Evolutionary conservation across 805 yeast genomes (phyloP).

Genomic region (Tanozyma kutaoensis): DNA sequence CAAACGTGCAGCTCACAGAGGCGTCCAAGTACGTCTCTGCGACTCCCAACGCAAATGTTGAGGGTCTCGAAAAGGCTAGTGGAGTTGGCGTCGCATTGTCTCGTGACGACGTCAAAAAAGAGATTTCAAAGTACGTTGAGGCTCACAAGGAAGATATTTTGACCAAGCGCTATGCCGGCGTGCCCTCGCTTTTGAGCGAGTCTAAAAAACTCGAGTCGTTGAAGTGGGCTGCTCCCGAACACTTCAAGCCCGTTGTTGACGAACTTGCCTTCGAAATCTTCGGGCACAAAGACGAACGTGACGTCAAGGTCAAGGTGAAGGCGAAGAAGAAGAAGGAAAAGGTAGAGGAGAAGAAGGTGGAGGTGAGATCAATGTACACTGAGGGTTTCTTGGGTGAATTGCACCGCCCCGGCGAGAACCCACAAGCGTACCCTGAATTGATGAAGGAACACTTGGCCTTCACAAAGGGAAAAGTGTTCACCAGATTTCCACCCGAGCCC

Average conservation of each 20-base stretch:
- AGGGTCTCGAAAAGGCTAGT: slow-evolving; percentile 40
- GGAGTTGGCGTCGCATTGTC: slow-evolving; percentile 77
- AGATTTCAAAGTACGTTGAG: slow-evolving; percentile 47
- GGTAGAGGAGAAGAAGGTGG: slow-evolving; percentile 6
- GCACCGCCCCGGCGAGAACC: slow-evolving; percentile 92
- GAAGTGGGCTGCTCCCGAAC: slow-evolving; percentile 86
- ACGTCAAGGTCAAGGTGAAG: slow-evolving; percentile 66
- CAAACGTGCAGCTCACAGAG: slow-evolving; percentile 66
- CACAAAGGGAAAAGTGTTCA: slow-evolving; percentile 73
- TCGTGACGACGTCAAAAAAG: slow-evolving; percentile 46
- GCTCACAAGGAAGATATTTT: slow-evolving; percentile 45
- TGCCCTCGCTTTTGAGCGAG: slow-evolving; percentile 67
- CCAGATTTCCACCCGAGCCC: slow-evolving; percentile 98
- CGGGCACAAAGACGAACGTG: slow-evolving; percentile 97
- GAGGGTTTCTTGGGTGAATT: slow-evolving; percentile 94
- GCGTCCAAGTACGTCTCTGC: slow-evolving; percentile 52
- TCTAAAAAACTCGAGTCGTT: slow-evolving; percentile 61
- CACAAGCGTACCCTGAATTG: slow-evolving; percentile 78
- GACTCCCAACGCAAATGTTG: slow-evolving; percentile 26
- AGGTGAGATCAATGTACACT: slow-evolving; percentile 66
- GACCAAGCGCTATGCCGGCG: slow-evolving; percentile 64
- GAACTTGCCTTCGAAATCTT: slow-evolving; percentile 52
- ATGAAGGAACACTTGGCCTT: slow-evolving; percentile 68
- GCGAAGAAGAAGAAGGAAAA: slow-evolving; percentile 27
- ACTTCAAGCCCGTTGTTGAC: slow-evolving; percentile 82